These are phyloP conservation scores for Trichocomaceae sp. DNA, from an alignment of 2,329 filamentous ascomycete genomes.

Conservation along the genomic window DNA sequence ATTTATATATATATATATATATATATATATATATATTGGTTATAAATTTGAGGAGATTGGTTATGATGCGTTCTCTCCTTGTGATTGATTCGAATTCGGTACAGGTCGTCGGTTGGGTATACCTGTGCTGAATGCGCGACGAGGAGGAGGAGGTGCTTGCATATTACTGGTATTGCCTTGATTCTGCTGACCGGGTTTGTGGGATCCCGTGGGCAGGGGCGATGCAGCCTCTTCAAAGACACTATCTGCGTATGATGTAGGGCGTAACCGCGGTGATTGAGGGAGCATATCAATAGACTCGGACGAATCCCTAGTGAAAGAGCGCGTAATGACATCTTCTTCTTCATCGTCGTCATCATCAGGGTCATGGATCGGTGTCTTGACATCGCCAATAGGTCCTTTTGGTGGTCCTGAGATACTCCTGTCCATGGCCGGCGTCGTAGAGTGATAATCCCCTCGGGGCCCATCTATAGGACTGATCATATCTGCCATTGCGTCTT, in stretches of 20 bases:
- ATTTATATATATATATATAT: background rate
- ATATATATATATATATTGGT: too few species aligned
- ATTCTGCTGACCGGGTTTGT: background rate
- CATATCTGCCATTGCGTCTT: conserved; percentile 79
- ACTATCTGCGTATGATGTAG: conserved; percentile 27
- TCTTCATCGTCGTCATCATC: conserved; percentile 11
- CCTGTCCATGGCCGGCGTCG: conserved; percentile 30
- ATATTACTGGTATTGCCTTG: conserved; percentile 1
- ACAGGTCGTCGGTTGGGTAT: conserved; percentile 35
- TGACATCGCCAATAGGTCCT: conserved; percentile 34
- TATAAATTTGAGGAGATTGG: background rate
- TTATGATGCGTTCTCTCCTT: background rate
- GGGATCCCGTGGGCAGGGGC: background rate
- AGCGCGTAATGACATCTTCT: conserved; percentile 13
- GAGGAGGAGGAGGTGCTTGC: conserved; percentile 16
- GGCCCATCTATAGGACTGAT: conserved; percentile 67
- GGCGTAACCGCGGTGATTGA: conserved; percentile 30
- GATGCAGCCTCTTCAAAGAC: conserved; percentile 23
- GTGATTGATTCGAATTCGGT: conserved; percentile 17
- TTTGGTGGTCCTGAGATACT: conserved; percentile 15
- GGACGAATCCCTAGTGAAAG: conserved; percentile 19
- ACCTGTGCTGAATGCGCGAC: conserved; percentile 30
- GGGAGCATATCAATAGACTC: conserved; percentile 38
- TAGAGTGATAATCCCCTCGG: conserved; percentile 47
- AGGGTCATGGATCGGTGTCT: conserved; percentile 26